Percentiles rank a stretch among this genome's conserved stretches.
Evolutionary conservation across 176 grass and related monocot genomes (phyloP).

Genomic region (Hsuehochloa calcarea): DNA sequence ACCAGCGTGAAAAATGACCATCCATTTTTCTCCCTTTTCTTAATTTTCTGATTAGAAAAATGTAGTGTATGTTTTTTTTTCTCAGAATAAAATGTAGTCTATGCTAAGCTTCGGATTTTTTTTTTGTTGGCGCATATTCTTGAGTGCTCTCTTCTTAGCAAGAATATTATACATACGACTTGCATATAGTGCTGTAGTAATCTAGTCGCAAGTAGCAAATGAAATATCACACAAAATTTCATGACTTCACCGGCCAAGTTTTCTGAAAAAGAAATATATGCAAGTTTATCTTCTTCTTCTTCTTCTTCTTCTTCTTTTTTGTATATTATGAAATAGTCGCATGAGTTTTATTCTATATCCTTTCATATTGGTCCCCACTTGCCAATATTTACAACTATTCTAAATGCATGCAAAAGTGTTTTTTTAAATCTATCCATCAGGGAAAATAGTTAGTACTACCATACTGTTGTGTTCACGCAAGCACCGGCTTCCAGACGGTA

Average conservation of each 20-base stretch:
- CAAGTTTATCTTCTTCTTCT: background rate
- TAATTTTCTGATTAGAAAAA: no score
- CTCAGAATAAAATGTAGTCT: background rate
- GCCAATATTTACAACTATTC: background rate
- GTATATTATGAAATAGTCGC: background rate
- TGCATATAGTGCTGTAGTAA: background rate
- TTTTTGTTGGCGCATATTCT: background rate
- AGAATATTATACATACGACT: background rate
- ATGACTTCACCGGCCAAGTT: background rate
- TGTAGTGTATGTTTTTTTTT: background rate
- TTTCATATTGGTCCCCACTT: background rate
- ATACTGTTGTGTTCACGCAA: background rate
- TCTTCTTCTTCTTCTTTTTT: no score
- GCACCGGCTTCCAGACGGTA: background rate
- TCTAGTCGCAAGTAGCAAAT: background rate
- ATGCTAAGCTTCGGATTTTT: background rate
- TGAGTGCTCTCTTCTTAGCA: background rate
- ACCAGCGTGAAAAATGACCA: constrained; percentile 37
- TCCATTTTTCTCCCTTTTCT: background rate
- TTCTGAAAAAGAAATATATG: background rate
- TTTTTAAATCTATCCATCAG: no score
- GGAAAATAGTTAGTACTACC: no score
- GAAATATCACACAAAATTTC: background rate
- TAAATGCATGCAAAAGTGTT: background rate
- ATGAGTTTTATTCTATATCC: background rate